Evolutionary conservation across 129 eudicot species (phyloP).

Genomic region (Cynara cardunculus): DNA sequence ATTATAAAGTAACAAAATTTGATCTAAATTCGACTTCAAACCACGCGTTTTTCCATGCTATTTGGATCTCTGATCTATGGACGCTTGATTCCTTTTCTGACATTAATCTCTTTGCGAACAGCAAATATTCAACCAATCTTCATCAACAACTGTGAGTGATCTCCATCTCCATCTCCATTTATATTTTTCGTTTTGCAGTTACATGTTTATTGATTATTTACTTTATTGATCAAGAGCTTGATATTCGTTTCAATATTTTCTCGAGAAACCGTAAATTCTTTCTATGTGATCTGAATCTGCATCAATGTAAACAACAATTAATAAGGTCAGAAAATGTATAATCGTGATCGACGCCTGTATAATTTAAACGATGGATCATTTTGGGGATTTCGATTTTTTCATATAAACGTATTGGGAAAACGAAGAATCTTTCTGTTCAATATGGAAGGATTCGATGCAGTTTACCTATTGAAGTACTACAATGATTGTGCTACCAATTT

Average conservation of each 20-base stretch:
- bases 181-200: neutral
- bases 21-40: neutral
- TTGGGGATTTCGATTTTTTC: neutral
- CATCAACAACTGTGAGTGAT: constrained; percentile 15
- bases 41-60: neutral
- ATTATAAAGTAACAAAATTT: neutral
- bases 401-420: neutral
- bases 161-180: constrained; percentile 1
- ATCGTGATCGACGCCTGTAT: neutral
- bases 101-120: neutral
- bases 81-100: neutral
- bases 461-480: neutral
- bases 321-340: neutral
- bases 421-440: neutral
- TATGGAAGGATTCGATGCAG: neutral
- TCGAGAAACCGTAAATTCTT: neutral
- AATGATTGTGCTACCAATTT: neutral
- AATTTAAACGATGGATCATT: neutral
- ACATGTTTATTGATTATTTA: neutral
- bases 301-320: neutral
- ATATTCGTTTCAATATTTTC: neutral
- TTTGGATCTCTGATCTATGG: neutral
- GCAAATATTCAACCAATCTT: neutral
- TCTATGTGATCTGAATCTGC: constrained; percentile 20
- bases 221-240: neutral